phyloP scores from a whole-genome alignment of 371 early-diverging fungal genomes.

The Thermomucor indicae-seudaticae region DNA sequence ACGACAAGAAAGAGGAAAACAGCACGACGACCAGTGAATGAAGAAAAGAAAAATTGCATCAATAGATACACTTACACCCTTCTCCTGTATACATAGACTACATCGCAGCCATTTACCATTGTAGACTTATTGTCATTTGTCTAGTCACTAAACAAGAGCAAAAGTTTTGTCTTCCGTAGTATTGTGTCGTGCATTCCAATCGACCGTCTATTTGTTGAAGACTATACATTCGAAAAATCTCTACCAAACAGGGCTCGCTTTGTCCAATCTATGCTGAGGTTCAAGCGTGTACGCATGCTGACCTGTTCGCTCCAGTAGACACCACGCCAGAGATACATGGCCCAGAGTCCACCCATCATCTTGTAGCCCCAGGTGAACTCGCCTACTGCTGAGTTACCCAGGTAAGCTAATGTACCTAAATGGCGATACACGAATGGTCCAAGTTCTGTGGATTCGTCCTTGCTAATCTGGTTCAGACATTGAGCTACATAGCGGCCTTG shows the following conservation, averaged over 20 bases:
- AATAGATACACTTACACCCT: too few relatives aligned
- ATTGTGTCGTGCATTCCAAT: too few relatives aligned
- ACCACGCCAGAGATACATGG: conserved; percentile 65
- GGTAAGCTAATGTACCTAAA: conserved; percentile 76
- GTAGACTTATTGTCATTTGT: too few relatives aligned
- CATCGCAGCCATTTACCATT: too few relatives aligned
- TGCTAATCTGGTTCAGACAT: conserved; percentile 40
- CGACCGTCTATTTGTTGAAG: too few relatives aligned
- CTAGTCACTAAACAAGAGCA: too few relatives aligned
- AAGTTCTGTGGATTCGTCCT: conserved; percentile 5
- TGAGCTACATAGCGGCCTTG: conserved; percentile 71
- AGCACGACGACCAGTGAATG: too few relatives aligned
- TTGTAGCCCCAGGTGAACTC: conserved; percentile 54
- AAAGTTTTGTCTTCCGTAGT: too few relatives aligned
- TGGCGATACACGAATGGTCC: conserved; percentile 69
- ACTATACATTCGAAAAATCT: conserved; percentile 28
- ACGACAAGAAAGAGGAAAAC: conserved; percentile 16
- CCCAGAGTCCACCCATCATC: conserved; percentile 57
- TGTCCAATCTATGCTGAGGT: conserved; percentile 43
- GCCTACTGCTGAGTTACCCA: conserved; percentile 74
- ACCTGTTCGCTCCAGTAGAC: conserved; percentile 65
- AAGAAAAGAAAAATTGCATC: too few relatives aligned
- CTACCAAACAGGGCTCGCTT: conserved; percentile 38
- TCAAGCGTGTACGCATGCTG: conserved; percentile 39
- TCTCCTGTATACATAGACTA: too few relatives aligned